phyloP scores from a whole-genome alignment of 441 rosid genomes.

The Pelargonium citronellum region DNA sequence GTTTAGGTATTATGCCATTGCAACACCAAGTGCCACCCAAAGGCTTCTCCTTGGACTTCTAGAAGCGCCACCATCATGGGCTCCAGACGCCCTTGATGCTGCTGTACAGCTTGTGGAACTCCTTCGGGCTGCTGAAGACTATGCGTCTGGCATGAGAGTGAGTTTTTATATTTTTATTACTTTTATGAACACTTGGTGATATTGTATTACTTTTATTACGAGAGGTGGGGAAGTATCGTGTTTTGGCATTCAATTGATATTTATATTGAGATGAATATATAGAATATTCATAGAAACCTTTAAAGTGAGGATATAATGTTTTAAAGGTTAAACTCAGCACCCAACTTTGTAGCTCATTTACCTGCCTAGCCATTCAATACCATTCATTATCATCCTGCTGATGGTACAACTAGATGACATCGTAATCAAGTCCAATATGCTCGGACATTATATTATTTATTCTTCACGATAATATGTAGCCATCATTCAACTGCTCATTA shows the following conservation, averaged over 20 bases:
- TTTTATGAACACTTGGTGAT: neutral
- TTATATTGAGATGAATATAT: neutral
- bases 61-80: slow-evolving; percentile 99
- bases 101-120: slow-evolving; percentile 99
- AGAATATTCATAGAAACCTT: neutral
- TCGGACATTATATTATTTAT: too few species aligned
- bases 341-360: neutral
- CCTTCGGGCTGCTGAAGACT: slow-evolving; percentile 97
- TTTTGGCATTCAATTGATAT: slow-evolving; percentile 8
- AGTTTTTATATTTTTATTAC: slow-evolving; percentile 6
- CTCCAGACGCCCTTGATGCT: slow-evolving; percentile 99
- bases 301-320: neutral
- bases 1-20: slow-evolving; percentile 85
- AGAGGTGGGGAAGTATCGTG: neutral
- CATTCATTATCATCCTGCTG: neutral
- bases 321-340: neutral
- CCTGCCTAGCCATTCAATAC: neutral
- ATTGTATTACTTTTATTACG: neutral
- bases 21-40: slow-evolving; percentile 99
- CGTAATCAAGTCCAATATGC: neutral
- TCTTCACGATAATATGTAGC: neutral
- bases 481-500: neutral
- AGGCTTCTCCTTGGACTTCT: slow-evolving; percentile 95
- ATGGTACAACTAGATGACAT: neutral
- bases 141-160: slow-evolving; percentile 93